Evolutionary conservation across 192 early-diverging fungal genomes (phyloP).

Genomic region (Podochytrium sp.): DNA sequence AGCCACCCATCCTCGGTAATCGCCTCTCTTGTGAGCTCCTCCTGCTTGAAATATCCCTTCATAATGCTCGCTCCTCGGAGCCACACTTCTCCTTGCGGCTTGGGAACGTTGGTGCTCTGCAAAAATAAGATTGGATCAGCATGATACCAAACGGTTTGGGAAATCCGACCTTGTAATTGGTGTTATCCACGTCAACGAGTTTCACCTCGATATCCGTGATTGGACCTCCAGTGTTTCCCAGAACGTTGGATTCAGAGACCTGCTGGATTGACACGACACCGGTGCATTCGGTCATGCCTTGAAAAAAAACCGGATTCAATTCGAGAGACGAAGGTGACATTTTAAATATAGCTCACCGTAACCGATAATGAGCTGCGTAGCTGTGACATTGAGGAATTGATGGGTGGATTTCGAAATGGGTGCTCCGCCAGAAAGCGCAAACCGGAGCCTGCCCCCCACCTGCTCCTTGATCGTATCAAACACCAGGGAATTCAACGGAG

Average conservation of each 20-base stretch:
- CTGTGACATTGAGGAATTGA: constrained; percentile 71
- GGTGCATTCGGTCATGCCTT: constrained; percentile 82
- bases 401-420: constrained; percentile 84
- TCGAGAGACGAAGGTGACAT: no score
- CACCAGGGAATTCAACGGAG: constrained; percentile 81
- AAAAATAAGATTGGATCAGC: background rate
- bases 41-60: constrained; percentile 78
- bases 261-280: constrained; percentile 66
- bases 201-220: constrained; percentile 14
- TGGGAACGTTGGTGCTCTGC: constrained; percentile 5
- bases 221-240: constrained; percentile 15
- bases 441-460: constrained; percentile 84
- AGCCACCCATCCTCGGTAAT: constrained; percentile 84
- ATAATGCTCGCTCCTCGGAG: constrained; percentile 80
- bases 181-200: constrained; percentile 21
- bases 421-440: constrained; percentile 88
- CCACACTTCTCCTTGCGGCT: constrained; percentile 77
- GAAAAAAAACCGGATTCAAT: constrained; percentile 64
- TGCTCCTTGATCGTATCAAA: constrained; percentile 83
- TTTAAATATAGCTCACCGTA: constrained; percentile 93
- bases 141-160: no score
- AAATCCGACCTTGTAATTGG: constrained; percentile 5
- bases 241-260: background rate
- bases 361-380: constrained; percentile 84
- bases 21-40: constrained; percentile 64